Evolutionary conservation across 768 basidiomycete genomes (phyloP), one percentile per base, ranked within the genome.

Genomic region (Scleroderma bovista): DNA sequence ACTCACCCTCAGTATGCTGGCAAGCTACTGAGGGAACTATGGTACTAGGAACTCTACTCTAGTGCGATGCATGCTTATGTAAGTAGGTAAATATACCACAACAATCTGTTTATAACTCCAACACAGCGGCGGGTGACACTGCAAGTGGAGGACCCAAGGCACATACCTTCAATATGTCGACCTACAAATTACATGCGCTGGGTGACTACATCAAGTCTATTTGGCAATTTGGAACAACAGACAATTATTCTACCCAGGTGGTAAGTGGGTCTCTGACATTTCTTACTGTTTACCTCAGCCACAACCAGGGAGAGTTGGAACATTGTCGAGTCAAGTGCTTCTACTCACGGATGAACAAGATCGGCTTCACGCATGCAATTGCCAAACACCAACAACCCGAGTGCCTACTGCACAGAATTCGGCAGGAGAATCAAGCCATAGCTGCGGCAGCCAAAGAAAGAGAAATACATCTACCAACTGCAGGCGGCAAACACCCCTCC

Each of bases 321-420:
- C 74, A 78, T 44, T 51, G 59, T 0, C 52, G 44, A 0, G 58
- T 72, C 10, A 78, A 79, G 57, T 53, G 49, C 0, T 58, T 72
- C 24, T 78, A 75, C 39, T 48, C 48, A 0, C 34, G 55, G 0
- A 72, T 69, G 0, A 73, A 71, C 55, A 75, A 75, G 51, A 63
- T 56, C 6, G 40, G 65, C 11, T 55, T 58, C 15, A 46, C 43
- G 0, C 16, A 39, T 0, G 68, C 72, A 17, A 73, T 77, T 34
- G 64, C 63, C 0, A 53, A 34, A 1, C 60, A 61, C 5, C 53
- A 65, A 31, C 39, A 51, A 1, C 48, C 60, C n/a, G 50, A 61
- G 36, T 15, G 54, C 0, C 33, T 43, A n/a, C 23, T 52, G 0
- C 39, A 53, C n/a, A n/a, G 16, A 22, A 39, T 32, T 26, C 24